These are phyloP conservation scores for Lunasporangiospora selenospora DNA, from an alignment of 192 early-diverging fungal species.

Conservation along the genomic window DNA sequence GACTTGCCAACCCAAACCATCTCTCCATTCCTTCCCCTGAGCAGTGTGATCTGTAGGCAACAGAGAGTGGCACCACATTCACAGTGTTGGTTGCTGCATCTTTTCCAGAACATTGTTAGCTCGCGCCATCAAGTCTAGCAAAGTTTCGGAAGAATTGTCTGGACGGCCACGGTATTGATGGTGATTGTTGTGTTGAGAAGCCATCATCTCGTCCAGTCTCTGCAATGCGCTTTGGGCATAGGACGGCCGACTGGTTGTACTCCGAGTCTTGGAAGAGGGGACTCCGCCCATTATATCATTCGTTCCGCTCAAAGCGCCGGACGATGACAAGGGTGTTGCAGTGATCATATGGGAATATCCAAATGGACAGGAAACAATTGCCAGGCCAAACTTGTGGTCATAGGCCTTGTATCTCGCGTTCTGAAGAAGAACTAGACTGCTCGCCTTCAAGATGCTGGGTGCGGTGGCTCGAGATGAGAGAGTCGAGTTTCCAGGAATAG, in stretches of 20 bases:
- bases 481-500: no score
- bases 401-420: slow-evolving; percentile 24
- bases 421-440: slow-evolving; percentile 8
- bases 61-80: no score
- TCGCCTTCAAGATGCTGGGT: slow-evolving; percentile 17
- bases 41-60: no score
- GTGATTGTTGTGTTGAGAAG: neutral
- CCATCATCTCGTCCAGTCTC: slow-evolving; percentile 1
- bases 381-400: slow-evolving; percentile 26
- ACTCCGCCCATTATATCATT: no score
- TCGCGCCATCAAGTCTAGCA: neutral
- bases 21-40: no score
- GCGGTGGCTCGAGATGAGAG: no score
- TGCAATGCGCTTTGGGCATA: slow-evolving; percentile 9
- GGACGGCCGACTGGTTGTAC: slow-evolving; percentile 2
- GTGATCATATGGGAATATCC: slow-evolving; percentile 16
- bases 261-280: no score
- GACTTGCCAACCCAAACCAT: no score
- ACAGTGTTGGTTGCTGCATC: no score
- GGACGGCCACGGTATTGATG: neutral
- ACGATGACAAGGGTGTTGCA: neutral
- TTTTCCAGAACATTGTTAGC: slow-evolving; percentile 3
- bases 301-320: no score
- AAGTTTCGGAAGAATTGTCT: neutral
- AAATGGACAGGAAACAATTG: slow-evolving; percentile 12